phyloP scores from a whole-genome alignment of 2,329 filamentous ascomycete genomes.

The Aureobasidium namibiae region DNA sequence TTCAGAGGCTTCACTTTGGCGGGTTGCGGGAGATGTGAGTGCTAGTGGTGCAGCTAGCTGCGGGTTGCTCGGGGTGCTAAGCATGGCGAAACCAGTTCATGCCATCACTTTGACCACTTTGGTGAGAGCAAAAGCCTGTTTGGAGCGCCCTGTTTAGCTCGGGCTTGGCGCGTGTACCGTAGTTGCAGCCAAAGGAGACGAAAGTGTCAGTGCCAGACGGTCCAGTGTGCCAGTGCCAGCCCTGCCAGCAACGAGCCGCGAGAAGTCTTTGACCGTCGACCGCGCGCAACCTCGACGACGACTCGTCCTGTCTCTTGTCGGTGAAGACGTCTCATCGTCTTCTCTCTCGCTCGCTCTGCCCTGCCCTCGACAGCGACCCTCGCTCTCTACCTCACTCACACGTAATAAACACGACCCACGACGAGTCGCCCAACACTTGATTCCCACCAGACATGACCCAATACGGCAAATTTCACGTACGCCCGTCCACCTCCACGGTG shows the following conservation, averaged over 20 bases:
- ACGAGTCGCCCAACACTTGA: background rate
- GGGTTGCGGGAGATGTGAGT: background rate
- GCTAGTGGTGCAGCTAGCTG: background rate
- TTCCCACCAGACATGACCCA: conserved; percentile 17
- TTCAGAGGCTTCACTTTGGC: background rate
- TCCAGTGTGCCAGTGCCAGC: background rate
- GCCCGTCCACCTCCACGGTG: background rate
- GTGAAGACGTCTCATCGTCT: background rate
- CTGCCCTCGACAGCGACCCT: background rate
- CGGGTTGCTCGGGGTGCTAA: background rate
- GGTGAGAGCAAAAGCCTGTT: conserved; percentile 12
- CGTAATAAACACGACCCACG: background rate
- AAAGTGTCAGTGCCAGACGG: background rate
- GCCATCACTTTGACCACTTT: background rate
- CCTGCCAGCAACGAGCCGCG: background rate
- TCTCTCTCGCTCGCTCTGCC: background rate
- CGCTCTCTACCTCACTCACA: background rate
- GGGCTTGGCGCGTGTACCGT: background rate
- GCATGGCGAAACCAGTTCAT: background rate
- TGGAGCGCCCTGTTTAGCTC: background rate
- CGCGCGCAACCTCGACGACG: background rate
- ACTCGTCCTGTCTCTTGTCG: background rate
- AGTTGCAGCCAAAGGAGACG: background rate
- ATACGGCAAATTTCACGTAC: conserved; percentile 28
- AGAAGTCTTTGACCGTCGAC: background rate